These are phyloP conservation scores for Debaryomyces tyrocola DNA, from an alignment of 805 yeast species.

Conservation along the genomic window DNA sequence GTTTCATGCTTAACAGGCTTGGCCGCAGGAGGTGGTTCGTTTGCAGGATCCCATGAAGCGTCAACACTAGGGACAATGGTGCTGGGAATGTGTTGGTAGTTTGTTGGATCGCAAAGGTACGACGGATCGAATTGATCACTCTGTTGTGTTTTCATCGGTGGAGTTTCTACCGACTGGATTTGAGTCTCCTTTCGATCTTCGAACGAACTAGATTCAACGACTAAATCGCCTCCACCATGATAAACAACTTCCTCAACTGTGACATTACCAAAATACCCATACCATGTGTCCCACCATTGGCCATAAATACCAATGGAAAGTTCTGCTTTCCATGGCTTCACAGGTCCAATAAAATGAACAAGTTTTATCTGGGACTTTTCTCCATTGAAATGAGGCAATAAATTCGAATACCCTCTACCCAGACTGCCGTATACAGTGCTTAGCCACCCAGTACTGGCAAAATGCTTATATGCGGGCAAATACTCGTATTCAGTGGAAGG, in stretches of 20 bases:
- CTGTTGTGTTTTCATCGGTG: no score
- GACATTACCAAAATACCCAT: constrained; percentile 24
- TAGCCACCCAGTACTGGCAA: constrained; percentile 18
- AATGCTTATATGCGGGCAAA: constrained; percentile 65
- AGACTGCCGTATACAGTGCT: neutral
- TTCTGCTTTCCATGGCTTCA: constrained; percentile 53
- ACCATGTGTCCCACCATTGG: constrained; percentile 44
- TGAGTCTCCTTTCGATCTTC: no score
- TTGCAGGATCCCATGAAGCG: constrained; percentile 45
- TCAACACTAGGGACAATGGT: constrained; percentile 14
- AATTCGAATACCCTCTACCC: constrained; percentile 18
- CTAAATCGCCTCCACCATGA: no score
- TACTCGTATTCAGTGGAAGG: constrained; percentile 62
- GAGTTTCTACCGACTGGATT: no score
- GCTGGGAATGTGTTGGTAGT: constrained; percentile 22
- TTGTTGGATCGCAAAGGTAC: constrained; percentile 30
- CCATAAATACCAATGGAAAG: constrained; percentile 17
- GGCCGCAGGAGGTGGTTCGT: constrained; percentile 39
- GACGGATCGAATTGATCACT: constrained; percentile 11
- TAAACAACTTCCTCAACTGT: constrained; percentile 19
- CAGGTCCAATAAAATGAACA: constrained; percentile 67
- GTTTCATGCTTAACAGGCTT: neutral
- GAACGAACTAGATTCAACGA: no score
- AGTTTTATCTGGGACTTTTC: constrained; percentile 40
- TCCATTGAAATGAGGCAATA: constrained; percentile 13